Conservation (phyloP, 805 yeast species). For the Wickerhamiella parazyma region DNA sequence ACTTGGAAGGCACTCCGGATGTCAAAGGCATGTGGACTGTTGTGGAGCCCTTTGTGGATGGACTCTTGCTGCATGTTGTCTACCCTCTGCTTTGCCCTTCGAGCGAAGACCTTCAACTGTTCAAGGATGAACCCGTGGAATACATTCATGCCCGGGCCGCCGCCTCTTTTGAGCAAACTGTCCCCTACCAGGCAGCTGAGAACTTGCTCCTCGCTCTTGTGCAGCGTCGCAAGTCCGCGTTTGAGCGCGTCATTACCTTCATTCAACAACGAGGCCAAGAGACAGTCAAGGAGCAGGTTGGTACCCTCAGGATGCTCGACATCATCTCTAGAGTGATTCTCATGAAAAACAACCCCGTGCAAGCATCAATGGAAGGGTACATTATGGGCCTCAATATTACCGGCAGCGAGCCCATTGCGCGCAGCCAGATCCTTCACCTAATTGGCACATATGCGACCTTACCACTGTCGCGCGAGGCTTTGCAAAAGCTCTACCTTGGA, state of each 20-base stretch:
- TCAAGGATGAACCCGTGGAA: slow-evolving; percentile 80
- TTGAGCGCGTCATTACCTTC: slow-evolving; percentile 13
- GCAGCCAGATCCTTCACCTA: slow-evolving; percentile 42
- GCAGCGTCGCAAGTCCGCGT: slow-evolving; percentile 38
- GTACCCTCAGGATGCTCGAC: slow-evolving; percentile 56
- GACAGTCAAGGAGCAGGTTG: background rate
- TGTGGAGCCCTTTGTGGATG: slow-evolving; percentile 50
- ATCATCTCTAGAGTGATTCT: slow-evolving; percentile 46
- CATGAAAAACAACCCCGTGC: slow-evolving; percentile 41
- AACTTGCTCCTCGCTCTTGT: slow-evolving; percentile 60
- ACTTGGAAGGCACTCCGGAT: slow-evolving; percentile 47
- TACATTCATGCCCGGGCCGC: slow-evolving; percentile 65
- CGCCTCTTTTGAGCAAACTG: slow-evolving; percentile 40
- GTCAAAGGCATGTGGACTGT: slow-evolving; percentile 51
- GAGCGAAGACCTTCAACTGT: slow-evolving; percentile 53
- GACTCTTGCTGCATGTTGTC: slow-evolving; percentile 55
- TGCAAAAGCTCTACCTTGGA: slow-evolving; percentile 37
- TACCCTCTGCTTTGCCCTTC: slow-evolving; percentile 64
- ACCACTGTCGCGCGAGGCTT: slow-evolving; percentile 48
- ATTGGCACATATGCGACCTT: slow-evolving; percentile 49
- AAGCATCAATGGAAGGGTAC: slow-evolving; percentile 54
- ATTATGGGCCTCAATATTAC: slow-evolving; percentile 49
- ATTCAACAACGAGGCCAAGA: slow-evolving; percentile 8
- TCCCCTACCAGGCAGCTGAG: slow-evolving; percentile 72
- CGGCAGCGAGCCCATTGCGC: slow-evolving; percentile 43